A percentile compares a stretch with the other conserved stretches of the same genome.
phyloP scores from a whole-genome alignment of 306 rosid genomes.

The Begonia fuchsioides region DNA sequence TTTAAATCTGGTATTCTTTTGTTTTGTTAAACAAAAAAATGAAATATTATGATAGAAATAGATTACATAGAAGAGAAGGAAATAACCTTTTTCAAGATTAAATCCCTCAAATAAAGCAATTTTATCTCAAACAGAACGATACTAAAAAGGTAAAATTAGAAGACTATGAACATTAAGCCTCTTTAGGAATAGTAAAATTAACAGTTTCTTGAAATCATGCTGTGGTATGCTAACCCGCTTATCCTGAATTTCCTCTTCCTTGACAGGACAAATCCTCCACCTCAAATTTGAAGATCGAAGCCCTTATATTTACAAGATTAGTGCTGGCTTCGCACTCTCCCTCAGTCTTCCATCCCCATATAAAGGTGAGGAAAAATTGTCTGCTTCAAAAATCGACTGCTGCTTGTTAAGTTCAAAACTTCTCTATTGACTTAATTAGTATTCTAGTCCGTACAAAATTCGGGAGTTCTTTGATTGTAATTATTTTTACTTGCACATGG shows the following conservation, averaged over 20 bases:
- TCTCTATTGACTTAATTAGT: background rate
- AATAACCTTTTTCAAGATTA: no score
- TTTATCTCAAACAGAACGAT: no score
- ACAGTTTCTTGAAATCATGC: background rate
- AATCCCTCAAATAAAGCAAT: no score
- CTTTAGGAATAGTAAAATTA: no score
- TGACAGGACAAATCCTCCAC: constrained; percentile 89
- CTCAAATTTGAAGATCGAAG: constrained; percentile 96
- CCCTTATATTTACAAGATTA: constrained; percentile 78
- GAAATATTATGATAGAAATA: no score
- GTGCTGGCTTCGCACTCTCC: constrained; percentile 90
- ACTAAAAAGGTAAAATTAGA: no score
- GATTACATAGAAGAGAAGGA: no score
- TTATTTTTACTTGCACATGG: background rate
- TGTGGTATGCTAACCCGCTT: constrained; percentile 7
- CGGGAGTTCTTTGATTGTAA: background rate
- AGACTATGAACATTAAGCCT: no score
- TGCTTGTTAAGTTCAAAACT: background rate
- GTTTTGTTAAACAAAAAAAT: no score
- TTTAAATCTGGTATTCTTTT: no score
- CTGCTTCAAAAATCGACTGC: background rate
- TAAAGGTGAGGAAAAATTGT: constrained; percentile 39
- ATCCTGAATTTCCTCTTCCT: background rate
- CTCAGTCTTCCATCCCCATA: constrained; percentile 84
- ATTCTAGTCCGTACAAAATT: background rate